phyloP scores from a whole-genome alignment of 225 moss, liverwort and hornwort genomes.

The Bryum argenteum region DNA sequence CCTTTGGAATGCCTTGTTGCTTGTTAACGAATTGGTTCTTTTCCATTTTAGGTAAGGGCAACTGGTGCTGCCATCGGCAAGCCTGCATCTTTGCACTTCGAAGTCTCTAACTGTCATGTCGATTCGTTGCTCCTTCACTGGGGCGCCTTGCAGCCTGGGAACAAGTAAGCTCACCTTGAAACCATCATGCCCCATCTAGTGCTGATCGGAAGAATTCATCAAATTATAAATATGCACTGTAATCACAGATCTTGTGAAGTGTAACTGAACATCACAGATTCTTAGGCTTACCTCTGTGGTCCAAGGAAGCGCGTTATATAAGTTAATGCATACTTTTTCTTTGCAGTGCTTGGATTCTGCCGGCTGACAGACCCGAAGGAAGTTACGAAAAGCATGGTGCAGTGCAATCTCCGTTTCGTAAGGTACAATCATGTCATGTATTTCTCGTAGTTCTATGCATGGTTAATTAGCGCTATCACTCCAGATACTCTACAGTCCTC shows the following conservation, averaged over 20 bases:
- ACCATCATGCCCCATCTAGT: neutral
- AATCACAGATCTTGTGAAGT: neutral
- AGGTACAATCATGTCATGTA: conserved; percentile 31
- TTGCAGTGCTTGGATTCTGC: conserved; percentile 61
- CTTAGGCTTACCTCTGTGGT: conserved; percentile 4
- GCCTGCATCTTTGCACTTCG: conserved; percentile 64
- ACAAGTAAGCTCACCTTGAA: conserved; percentile 49
- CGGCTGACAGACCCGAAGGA: conserved; percentile 45
- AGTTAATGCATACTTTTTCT: conserved; percentile 13
- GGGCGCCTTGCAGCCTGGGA: conserved; percentile 74
- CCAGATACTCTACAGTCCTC: neutral
- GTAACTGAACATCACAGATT: neutral
- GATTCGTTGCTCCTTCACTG: conserved; percentile 77
- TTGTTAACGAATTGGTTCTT: neutral
- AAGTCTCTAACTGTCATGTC: conserved; percentile 56
- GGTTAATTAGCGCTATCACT: neutral
- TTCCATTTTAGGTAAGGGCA: conserved; percentile 57
- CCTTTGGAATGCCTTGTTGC: neutral
- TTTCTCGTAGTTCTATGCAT: conserved; percentile 15
- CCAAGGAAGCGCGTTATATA: neutral
- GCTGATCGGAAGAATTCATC: neutral
- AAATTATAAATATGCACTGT: neutral
- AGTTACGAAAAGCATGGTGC: conserved; percentile 54
- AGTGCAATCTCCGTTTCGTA: conserved; percentile 51
- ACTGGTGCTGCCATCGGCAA: conserved; percentile 51